These are phyloP conservation scores for Fusarium sp. DNA, from an alignment of 2,329 filamentous ascomycete genomes.

Conservation along the genomic window DNA sequence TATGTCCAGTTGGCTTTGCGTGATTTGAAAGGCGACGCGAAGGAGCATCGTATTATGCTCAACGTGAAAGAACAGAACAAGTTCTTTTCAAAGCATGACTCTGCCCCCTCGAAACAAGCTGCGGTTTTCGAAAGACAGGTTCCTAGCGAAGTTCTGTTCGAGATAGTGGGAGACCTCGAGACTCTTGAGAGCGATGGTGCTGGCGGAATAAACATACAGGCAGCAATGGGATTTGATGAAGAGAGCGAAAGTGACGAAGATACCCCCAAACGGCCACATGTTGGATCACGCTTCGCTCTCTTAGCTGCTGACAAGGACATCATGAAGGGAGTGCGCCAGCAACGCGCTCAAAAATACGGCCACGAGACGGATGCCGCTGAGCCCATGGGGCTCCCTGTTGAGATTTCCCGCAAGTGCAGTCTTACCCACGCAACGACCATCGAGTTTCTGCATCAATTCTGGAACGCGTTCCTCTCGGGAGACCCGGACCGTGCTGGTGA, in stretches of 20 bases:
- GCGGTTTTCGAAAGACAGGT: constrained; percentile 73
- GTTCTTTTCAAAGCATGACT: constrained; percentile 75
- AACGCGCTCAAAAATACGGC: constrained; percentile 67
- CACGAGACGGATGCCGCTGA: constrained; percentile 57
- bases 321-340: constrained; percentile 69
- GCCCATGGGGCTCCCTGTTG: constrained; percentile 63
- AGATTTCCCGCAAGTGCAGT: constrained; percentile 66
- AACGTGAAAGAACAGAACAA: constrained; percentile 88
- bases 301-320: constrained; percentile 72
- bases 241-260: constrained; percentile 75
- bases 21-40: constrained; percentile 79
- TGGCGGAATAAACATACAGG: constrained; percentile 67
- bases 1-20: constrained; percentile 79
- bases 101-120: constrained; percentile 55
- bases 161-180: constrained; percentile 70
- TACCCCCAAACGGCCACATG: constrained; percentile 60
- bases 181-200: constrained; percentile 57
- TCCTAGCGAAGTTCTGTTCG: constrained; percentile 72
- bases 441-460: constrained; percentile 98
- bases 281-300: constrained; percentile 76
- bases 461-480: constrained; percentile 89
- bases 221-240: constrained; percentile 73
- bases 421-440: constrained; percentile 90
- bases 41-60: constrained; percentile 81
- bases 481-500: constrained; percentile 83